phyloP scores from a whole-genome alignment of 139 green algal genomes.

The Picochlorum sp. region DNA sequence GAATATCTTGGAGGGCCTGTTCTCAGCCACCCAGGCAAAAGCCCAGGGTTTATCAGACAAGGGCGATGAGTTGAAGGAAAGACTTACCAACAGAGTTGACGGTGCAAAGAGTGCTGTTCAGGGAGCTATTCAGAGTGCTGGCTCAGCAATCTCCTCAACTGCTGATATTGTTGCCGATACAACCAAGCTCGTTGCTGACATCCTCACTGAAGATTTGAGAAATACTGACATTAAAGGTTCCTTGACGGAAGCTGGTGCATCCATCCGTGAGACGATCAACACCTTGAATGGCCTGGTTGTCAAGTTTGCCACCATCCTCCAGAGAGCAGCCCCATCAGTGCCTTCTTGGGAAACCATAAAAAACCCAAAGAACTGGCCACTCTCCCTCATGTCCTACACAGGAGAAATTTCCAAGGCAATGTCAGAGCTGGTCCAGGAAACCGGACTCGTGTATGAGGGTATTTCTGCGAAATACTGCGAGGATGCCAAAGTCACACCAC shows the following conservation, averaged over 20 bases:
- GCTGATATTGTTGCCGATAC: not conserved
- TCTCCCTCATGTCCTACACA: not conserved
- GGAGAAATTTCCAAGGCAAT: not conserved
- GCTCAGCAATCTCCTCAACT: not conserved
- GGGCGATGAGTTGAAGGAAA: not conserved
- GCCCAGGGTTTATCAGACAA: not conserved
- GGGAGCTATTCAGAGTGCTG: no score
- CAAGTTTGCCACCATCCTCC: not conserved
- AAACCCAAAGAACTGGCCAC: constrained; percentile 1
- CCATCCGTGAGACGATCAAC: not conserved
- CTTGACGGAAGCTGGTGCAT: not conserved
- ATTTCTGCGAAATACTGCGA: constrained; percentile 11
- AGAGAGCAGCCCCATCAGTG: not conserved
- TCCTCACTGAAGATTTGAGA: not conserved
- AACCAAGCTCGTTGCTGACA: not conserved
- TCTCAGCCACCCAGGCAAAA: not conserved
- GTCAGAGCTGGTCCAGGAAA: not conserved
- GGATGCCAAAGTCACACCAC: not conserved
- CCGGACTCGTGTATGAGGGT: not conserved
- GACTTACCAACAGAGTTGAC: not conserved
- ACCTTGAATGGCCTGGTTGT: constrained; percentile 1
- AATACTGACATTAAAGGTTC: not conserved
- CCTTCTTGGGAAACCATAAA: not conserved
- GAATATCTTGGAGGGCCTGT: not conserved
- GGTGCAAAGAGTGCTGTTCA: not conserved